Evolutionary conservation across 768 basidiomycete genomes (phyloP).

Genomic region (Lactarius sanguifluus): DNA sequence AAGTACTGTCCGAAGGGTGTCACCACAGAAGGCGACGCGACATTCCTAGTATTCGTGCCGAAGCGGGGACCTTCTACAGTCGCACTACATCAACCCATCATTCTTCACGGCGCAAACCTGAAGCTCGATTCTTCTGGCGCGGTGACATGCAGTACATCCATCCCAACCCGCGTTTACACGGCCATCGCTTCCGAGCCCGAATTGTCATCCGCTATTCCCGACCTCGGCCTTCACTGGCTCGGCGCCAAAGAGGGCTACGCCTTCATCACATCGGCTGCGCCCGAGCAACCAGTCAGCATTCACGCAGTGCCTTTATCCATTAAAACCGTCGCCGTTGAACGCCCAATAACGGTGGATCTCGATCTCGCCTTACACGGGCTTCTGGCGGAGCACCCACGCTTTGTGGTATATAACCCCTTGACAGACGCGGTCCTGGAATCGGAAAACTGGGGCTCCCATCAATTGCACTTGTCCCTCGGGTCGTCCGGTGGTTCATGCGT

Average conservation of each 20-base stretch:
- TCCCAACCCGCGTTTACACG: slow-evolving; percentile 24
- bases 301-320: slow-evolving; percentile 22
- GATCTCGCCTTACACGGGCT: slow-evolving; percentile 20
- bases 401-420: slow-evolving; percentile 13
- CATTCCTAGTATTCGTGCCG: slow-evolving; percentile 28
- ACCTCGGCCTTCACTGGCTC: slow-evolving; percentile 28
- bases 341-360: slow-evolving; percentile 10
- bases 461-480: slow-evolving; percentile 33
- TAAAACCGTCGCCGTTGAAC: slow-evolving; percentile 13
- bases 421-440: slow-evolving; percentile 13
- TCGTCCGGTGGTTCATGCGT: slow-evolving; percentile 36
- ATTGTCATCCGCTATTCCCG: slow-evolving; percentile 21
- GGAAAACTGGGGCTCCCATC: slow-evolving; percentile 21
- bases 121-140: slow-evolving; percentile 18
- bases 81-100: slow-evolving; percentile 27
- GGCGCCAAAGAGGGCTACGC: slow-evolving; percentile 26
- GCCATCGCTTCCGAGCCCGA: slow-evolving; percentile 20
- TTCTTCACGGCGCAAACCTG: slow-evolving; percentile 27
- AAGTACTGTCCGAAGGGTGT: slow-evolving; percentile 25
- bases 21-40: slow-evolving; percentile 19
- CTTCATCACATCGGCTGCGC: slow-evolving; percentile 21
- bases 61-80: slow-evolving; percentile 20
- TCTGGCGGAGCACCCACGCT: slow-evolving; percentile 11
- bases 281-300: slow-evolving; percentile 19
- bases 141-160: slow-evolving; percentile 16